Conservation (phyloP, 176 grass and related monocot species). For the Phragmites australis region DNA sequence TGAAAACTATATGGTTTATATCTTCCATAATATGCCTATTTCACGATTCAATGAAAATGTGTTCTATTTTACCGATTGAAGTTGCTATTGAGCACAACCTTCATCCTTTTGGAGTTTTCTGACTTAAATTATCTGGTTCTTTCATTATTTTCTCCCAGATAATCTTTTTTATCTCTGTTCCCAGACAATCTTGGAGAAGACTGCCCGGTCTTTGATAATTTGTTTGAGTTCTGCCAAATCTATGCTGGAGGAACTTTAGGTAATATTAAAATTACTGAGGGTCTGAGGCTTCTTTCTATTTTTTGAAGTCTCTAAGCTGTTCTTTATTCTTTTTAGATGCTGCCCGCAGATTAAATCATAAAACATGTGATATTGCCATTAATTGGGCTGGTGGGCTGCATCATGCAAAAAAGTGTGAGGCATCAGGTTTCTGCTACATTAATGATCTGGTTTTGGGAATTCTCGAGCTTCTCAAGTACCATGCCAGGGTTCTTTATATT, state of each 20-base stretch:
- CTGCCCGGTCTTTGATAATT: constrained; percentile 94
- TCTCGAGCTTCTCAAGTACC: constrained; percentile 91
- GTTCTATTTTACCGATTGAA: neutral
- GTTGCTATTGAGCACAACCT: neutral
- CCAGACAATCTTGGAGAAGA: constrained; percentile 97
- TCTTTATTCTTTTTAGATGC: constrained; percentile 74
- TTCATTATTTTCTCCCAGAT: neutral
- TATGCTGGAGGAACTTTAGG: constrained; percentile 99
- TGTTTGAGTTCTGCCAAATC: constrained; percentile 98
- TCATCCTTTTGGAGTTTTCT: neutral
- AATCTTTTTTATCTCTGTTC: constrained; percentile 19
- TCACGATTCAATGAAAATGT: neutral
- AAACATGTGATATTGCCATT: constrained; percentile 88
- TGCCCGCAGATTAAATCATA: constrained; percentile 85
- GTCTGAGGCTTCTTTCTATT: constrained; percentile 2
- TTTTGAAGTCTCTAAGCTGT: constrained; percentile 26
- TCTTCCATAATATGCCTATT: neutral
- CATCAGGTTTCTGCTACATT: constrained; percentile 98
- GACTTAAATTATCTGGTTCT: constrained; percentile 14
- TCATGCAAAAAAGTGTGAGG: constrained; percentile 91
- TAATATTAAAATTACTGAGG: constrained; percentile 38
- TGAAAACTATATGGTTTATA: neutral
- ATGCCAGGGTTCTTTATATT: constrained; percentile 97
- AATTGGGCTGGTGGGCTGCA: constrained; percentile 98
- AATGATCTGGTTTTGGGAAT: constrained; percentile 98